Base-by-base conservation (phyloP, 148 eudicot species). In the Pouteria glomerata region DNA sequence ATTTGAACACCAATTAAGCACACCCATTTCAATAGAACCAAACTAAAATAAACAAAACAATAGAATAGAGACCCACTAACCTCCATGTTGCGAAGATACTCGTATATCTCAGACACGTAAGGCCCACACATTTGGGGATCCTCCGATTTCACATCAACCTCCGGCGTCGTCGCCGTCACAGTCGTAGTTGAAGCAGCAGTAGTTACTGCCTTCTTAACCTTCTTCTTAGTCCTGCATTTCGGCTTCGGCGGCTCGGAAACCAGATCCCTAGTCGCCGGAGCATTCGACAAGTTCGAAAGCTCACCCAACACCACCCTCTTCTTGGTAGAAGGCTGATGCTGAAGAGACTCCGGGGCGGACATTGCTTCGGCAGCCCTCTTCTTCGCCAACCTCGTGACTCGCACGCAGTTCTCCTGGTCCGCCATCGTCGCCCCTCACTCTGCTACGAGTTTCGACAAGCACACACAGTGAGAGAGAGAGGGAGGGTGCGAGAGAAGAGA, bases 91-190 rank as follows among this genome's bases (percentile, higher is more conserved):
- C 78, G 84, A 39, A 95, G 90, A 60, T 95, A 95, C 7, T 76
- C 84, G 66, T 95, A 89, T 11, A 95, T 91, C 27, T 83, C 85
- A 45, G 80, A 61, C 73, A 79, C 89, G 72, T 89, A 91, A 33
- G 86, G 73, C n/a, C 41, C 82, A 69, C 96, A 89, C 96, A 94
- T 82, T 70, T 91, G 93, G 3, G 91, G 93, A 59, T 86, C 96
- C 73, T 79, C 84, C 7, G 57, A 53, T 47, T 31, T 63, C 18
- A 27, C 81, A 69, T 81, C 83, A 16, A 75, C 33, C 63, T 79
- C 84, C 13, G 66, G 6, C n/a, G 60, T 12, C 18, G 27, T 13
- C 24, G 60, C 44, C 11, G 70, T 14, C 13, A 48, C n/a, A 18
- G 12, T 1, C 2, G 61, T 37, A n/a, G n/a, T n/a, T n/a, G n/a